Base-by-base conservation (phyloP, 306 rosid genomes). In the Acmispon strigosus region DNA sequence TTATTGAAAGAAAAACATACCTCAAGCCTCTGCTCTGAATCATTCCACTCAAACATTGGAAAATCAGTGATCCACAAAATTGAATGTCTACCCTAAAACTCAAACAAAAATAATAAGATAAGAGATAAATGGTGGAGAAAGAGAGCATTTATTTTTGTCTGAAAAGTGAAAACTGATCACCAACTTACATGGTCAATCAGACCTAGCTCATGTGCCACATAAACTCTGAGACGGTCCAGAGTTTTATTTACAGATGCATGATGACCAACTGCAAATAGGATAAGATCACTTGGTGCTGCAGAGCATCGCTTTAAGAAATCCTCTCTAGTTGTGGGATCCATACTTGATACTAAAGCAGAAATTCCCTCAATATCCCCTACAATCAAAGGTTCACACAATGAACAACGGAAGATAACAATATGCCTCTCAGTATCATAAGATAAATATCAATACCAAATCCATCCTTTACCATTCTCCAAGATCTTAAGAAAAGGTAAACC, bases 41-140 rank as follows among this genome's bases (percentile, higher is more conserved):
- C 98, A 76, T 94, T 94, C 98, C 98, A 94, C 81, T 94, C 97
- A 37, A 94, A 94, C 98, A 94, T 90, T 10, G 98, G 98, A 73
- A 94, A 94, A 80, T 90, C 97, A 0, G 96, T 90, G 74, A 94
- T 86, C 98, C 98, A 94, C 63, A 94, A 75, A 84, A 94, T 82
- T 61, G 98, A 84, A 84, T 93, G 96, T 83, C 69, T 80, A 65
- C 86, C 88, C 98, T 93, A 73, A 65, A 82, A 50, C 67, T 49
- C 80, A 70, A 45, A 56, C 48, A 70, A 32, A 74, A 22, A 73
- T 49, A 79, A 73, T 56, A 62, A 20, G 20, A 65, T 78, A 60
- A 56, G 47, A 65, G 53, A 75, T 55, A 54, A 77, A 32, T 34
- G 24, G 59, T 47, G 13, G 77, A 69, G 67, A 59, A 32, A 45